Evolutionary conservation across 108 stramenopile genomes (phyloP), one percentile per base, ranked within the genome.

Genomic region (Nitzschia sp.): DNA sequence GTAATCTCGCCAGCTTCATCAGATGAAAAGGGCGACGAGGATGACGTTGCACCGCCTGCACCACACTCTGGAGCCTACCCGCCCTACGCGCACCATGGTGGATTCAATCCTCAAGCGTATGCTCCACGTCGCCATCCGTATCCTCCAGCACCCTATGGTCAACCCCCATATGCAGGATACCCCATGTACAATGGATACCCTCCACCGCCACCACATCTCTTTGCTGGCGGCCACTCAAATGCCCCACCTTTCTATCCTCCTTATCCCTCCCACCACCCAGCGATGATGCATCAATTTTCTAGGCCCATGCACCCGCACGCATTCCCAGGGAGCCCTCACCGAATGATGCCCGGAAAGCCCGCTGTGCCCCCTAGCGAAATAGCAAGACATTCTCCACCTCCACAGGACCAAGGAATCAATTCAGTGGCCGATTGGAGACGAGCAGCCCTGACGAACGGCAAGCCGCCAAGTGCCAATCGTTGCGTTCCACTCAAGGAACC

Each of bases 401-500:
- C 25, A 0, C 15, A 17, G 6, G 0, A 8, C 21, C 5, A 3
- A 22, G 36, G 5, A 32, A 75, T 76, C 44, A 29, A 33, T 29
- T 69, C 68, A 16, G 75, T 76, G n/a, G 54, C 60, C 23, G 75
- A 76, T n/a, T 76, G 75, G 75, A 68, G 69, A 48, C 35, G n/a
- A 45, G 69, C 64, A 28, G 63, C 61, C 15, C 44, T 62, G 6
- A 28, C 61, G 4, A 62, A 27, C 17, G 79, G 73, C 19, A 75
- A 52, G 26, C 55, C 79, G 2, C 65, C 69, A 36, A 76, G 67
- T 35, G 44, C 71, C 0, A 76, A 72, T n/a, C 58, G 80, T 33
- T 90, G 89, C 52, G 65, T 87, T 16, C 85, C 82, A 62, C 60
- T 90, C 54, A 80, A 83, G 60, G 82, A 76, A 23, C 89, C 89